Percentiles rank a stretch among this genome's conserved stretches.
These are phyloP conservation scores for Fusarium irregulare DNA, from an alignment of 2,329 filamentous ascomycete species.

Conservation along the genomic window DNA sequence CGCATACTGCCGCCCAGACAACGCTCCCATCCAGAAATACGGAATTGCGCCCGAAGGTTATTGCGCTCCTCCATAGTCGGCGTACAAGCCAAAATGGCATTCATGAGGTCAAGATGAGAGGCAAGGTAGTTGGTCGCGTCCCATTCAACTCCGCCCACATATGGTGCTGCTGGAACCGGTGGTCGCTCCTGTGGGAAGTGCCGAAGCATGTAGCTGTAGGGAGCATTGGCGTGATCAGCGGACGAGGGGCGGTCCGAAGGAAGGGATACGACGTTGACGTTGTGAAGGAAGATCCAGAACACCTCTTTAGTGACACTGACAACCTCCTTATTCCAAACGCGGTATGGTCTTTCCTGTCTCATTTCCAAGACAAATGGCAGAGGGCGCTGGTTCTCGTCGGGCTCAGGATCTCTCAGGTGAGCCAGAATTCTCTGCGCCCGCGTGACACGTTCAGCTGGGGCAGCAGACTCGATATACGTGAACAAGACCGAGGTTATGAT, in stretches of 20 bases:
- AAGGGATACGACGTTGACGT: constrained; percentile 85
- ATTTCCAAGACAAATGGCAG: constrained; percentile 91
- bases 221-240: constrained; percentile 50
- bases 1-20: constrained; percentile 86
- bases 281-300: constrained; percentile 98
- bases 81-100: constrained; percentile 86
- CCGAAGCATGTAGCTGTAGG: constrained; percentile 70
- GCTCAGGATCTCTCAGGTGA: constrained; percentile 83
- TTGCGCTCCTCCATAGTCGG: constrained; percentile 79
- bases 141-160: constrained; percentile 98
- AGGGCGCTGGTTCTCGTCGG: constrained; percentile 79
- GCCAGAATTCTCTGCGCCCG: constrained; percentile 79
- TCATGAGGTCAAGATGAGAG: constrained; percentile 90
- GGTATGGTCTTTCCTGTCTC: constrained; percentile 86
- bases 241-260: constrained; percentile 56
- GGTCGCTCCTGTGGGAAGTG: constrained; percentile 88
- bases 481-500: constrained; percentile 92
- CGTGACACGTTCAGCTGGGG: constrained; percentile 69
- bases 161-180: constrained; percentile 92
- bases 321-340: constrained; percentile 93
- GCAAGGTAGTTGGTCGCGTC: constrained; percentile 97
- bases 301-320: constrained; percentile 96
- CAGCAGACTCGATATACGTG: constrained; percentile 81
- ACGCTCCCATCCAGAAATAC: constrained; percentile 90
- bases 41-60: constrained; percentile 78